These are phyloP conservation scores for Boletus semigastroideus DNA, from an alignment of 1,284 basidiomycete species.

Conservation along the genomic window DNA sequence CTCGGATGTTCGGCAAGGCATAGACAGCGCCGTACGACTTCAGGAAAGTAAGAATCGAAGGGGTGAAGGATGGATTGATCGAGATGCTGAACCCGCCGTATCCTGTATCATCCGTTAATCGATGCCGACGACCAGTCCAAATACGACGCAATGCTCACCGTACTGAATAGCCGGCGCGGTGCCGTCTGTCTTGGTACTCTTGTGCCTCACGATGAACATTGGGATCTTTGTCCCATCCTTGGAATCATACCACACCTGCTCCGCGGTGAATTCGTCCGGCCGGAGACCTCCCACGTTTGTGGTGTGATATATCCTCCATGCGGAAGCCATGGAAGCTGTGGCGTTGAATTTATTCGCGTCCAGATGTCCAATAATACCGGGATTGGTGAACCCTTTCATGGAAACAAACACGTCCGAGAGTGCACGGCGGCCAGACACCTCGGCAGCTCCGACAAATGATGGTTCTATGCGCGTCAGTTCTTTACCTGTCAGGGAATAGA, in stretches of 20 bases:
- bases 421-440: slow-evolving; percentile 52
- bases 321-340: slow-evolving; percentile 43
- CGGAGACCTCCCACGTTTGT: slow-evolving; percentile 67
- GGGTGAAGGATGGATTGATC: slow-evolving; percentile 71
- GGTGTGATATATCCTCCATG: slow-evolving; percentile 60
- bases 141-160: slow-evolving; percentile 41
- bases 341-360: slow-evolving; percentile 46
- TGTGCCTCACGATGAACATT: slow-evolving; percentile 85
- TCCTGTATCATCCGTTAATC: slow-evolving; percentile 38
- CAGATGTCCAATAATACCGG: slow-evolving; percentile 66
- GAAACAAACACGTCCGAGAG: slow-evolving; percentile 71
- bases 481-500: slow-evolving; percentile 65
- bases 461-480: slow-evolving; percentile 58
- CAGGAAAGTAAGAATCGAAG: slow-evolving; percentile 74
- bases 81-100: slow-evolving; percentile 81
- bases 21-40: slow-evolving; percentile 72
- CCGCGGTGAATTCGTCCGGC: slow-evolving; percentile 69
- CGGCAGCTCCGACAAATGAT: slow-evolving; percentile 72
- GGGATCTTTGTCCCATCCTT: slow-evolving; percentile 84
- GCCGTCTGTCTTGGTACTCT: slow-evolving; percentile 70
- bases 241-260: slow-evolving; percentile 77
- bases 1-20: slow-evolving; percentile 77
- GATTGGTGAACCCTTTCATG: slow-evolving; percentile 72
- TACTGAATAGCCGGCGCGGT: slow-evolving; percentile 81
- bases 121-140: neutral